Conservation (phyloP, 305 asterid genomes). For the Fraxinus latifolia region DNA sequence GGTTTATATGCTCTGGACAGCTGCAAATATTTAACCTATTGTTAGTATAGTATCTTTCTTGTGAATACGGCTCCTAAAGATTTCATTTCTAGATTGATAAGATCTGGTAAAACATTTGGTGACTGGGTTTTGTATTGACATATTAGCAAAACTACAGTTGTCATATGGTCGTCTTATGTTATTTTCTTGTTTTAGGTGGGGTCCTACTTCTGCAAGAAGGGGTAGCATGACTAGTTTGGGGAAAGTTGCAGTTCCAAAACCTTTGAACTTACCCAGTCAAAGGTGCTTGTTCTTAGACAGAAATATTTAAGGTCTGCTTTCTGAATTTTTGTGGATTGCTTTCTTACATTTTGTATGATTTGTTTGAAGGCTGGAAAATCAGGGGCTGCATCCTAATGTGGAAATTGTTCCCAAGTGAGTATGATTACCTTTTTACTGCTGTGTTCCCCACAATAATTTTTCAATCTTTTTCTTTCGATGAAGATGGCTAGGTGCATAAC, state of each 20-base stretch:
- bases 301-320: constrained; percentile 1
- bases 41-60: constrained; percentile 5
- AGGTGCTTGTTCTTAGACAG: constrained; percentile 44
- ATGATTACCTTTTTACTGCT: constrained; percentile 14
- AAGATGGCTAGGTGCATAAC: not conserved
- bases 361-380: constrained; percentile 86
- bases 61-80: not conserved
- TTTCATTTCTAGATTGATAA: not conserved
- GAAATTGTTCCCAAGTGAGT: constrained; percentile 99
- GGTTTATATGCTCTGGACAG: constrained; percentile 18
- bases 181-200: constrained; percentile 52
- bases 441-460: constrained; percentile 3
- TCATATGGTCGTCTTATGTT: constrained; percentile 13
- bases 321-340: constrained; percentile 21
- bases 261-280: constrained; percentile 95
- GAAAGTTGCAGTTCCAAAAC: constrained; percentile 96
- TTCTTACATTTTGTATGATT: constrained; percentile 30
- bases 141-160: constrained; percentile 5
- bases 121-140: constrained; percentile 2
- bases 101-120: constrained; percentile 2
- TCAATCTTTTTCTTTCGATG: not conserved
- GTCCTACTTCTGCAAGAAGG: constrained; percentile 62
- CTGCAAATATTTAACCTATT: not conserved
- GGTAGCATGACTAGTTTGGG: constrained; percentile 93
- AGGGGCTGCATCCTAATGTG: constrained; percentile 89